Percentiles rank a stretch among this genome's conserved stretches.
These are phyloP conservation scores for Thermomucor indicae-seudaticae DNA, from an alignment of 371 early-diverging fungal species.

Conservation along the genomic window DNA sequence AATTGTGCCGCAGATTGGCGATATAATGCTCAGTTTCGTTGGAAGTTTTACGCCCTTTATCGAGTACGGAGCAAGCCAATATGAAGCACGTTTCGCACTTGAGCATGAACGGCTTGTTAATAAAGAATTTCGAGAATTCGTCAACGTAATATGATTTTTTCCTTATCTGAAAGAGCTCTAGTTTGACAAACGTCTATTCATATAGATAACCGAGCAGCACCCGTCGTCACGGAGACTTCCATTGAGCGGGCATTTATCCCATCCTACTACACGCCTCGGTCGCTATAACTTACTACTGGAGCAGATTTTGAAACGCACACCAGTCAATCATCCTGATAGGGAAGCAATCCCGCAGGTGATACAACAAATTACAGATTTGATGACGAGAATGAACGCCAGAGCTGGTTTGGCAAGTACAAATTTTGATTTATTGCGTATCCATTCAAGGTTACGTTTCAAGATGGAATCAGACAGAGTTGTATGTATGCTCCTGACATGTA, in stretches of 20 bases:
- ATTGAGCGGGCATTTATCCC: constrained; percentile 72
- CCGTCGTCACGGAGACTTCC: constrained; percentile 80
- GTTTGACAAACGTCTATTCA: background rate
- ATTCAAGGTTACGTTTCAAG: no score
- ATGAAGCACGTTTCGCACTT: constrained; percentile 71
- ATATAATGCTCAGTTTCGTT: constrained; percentile 72
- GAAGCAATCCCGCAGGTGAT: constrained; percentile 58
- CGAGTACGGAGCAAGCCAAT: constrained; percentile 84
- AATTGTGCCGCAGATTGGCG: constrained; percentile 79
- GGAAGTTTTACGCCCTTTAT: constrained; percentile 74
- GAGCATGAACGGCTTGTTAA: constrained; percentile 76
- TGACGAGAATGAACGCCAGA: constrained; percentile 67
- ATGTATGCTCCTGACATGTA: constrained; percentile 69
- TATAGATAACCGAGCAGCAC: constrained; percentile 41
- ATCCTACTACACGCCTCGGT: constrained; percentile 83
- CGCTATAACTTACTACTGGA: constrained; percentile 83
- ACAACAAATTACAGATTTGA: constrained; percentile 58
- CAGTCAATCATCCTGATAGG: constrained; percentile 72
- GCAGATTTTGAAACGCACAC: constrained; percentile 76
- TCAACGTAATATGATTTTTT: constrained; percentile 41
- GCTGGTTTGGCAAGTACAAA: constrained; percentile 26
- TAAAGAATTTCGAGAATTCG: constrained; percentile 63
- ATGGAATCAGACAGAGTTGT: no score
- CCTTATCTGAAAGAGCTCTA: background rate
- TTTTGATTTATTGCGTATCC: background rate